phyloP scores from a whole-genome alignment of 129 eudicot genomes.

The Escallonia rubra region DNA sequence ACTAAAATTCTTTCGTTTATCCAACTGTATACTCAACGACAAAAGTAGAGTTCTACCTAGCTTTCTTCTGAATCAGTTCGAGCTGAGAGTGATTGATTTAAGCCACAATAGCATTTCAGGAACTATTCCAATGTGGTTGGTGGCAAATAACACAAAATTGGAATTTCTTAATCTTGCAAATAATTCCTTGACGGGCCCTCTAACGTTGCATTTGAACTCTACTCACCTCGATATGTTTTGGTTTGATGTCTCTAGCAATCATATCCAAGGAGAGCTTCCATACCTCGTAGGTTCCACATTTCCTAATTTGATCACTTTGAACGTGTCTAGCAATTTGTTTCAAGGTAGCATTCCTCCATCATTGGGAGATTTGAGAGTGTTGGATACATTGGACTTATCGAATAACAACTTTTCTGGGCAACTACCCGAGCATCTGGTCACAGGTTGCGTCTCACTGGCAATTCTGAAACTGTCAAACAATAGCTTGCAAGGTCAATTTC shows the following conservation, averaged over 20 bases:
- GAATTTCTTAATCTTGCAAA: background rate
- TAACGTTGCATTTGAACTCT: background rate
- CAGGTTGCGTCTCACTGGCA: background rate
- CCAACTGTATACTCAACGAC: constrained; percentile 3
- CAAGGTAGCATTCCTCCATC: constrained; percentile 8
- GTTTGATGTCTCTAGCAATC: background rate
- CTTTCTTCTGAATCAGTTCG: constrained; percentile 4
- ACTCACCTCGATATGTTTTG: background rate
- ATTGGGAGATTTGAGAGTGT: background rate
- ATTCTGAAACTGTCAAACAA: constrained; percentile 5
- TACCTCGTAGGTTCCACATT: background rate
- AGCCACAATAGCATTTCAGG: background rate
- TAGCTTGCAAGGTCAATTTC: constrained; percentile 7
- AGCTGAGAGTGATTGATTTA: constrained; percentile 1
- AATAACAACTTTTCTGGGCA: constrained; percentile 12
- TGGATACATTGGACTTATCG: background rate
- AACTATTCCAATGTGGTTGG: constrained; percentile 5
- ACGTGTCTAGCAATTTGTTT: constrained; percentile 2
- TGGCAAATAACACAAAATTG: constrained; percentile 3
- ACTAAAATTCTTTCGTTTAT: constrained; percentile 1
- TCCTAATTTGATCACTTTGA: background rate
- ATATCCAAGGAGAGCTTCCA: background rate
- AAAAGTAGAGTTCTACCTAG: background rate
- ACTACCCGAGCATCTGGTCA: constrained; percentile 1
- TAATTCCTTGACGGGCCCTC: background rate